These are phyloP conservation scores for Colletotrichum agaves DNA, from an alignment of 2,329 filamentous ascomycete genomes.

Conservation along the genomic window DNA sequence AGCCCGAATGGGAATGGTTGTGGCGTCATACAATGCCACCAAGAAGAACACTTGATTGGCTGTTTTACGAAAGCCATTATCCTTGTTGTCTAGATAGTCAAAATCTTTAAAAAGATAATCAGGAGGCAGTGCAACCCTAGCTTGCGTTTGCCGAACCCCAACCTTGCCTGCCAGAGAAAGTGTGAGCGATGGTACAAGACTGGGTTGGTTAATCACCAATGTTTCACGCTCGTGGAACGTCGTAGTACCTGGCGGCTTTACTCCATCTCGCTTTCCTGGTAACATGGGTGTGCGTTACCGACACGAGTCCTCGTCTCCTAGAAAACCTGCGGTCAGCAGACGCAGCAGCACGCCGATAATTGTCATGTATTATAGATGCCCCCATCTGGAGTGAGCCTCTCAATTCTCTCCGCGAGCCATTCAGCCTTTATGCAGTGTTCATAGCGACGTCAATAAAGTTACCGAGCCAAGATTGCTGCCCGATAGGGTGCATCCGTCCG, in stretches of 20 bases:
- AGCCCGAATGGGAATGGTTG: constrained; percentile 33
- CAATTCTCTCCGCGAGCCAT: neutral
- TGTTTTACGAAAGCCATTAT: constrained; percentile 33
- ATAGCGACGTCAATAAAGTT: neutral
- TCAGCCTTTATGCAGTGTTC: neutral
- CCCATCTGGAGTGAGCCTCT: neutral
- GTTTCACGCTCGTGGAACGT: constrained; percentile 25
- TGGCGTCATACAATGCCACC: constrained; percentile 33
- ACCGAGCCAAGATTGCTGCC: neutral
- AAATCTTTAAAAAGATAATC: constrained; percentile 39
- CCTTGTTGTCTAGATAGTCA: constrained; percentile 34
- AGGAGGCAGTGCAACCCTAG: constrained; percentile 38
- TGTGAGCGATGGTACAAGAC: constrained; percentile 23
- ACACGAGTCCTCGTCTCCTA: constrained; percentile 21
- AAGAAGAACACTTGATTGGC: constrained; percentile 28
- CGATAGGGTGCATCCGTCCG: neutral
- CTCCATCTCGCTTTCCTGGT: constrained; percentile 28
- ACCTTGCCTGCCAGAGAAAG: constrained; percentile 26
- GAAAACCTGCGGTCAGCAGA: constrained; percentile 32
- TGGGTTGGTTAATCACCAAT: constrained; percentile 13
- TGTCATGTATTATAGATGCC: constrained; percentile 12
- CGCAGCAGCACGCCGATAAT: constrained; percentile 27
- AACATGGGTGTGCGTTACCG: constrained; percentile 23
- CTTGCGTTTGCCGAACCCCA: constrained; percentile 24
- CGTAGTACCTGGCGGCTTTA: constrained; percentile 3